Percentiles rank a stretch among this genome's conserved stretches.
These are phyloP conservation scores for Epichloe elymi DNA, from an alignment of 2,329 filamentous ascomycete genomes.

Conservation along the genomic window DNA sequence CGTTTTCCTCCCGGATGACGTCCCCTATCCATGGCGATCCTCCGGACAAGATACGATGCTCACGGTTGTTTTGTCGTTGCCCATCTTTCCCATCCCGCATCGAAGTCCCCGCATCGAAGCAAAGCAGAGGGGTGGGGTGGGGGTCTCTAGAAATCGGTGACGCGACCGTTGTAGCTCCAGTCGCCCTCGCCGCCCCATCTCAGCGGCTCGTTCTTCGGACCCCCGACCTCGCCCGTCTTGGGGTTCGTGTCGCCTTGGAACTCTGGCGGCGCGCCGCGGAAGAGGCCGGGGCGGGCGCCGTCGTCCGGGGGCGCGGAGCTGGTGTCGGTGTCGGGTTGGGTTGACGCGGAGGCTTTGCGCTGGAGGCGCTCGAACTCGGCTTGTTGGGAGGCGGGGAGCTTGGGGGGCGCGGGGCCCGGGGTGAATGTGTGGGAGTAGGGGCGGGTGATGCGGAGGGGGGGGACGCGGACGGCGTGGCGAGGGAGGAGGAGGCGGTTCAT, in stretches of 20 bases:
- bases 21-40: no score
- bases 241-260: slow-evolving; percentile 90
- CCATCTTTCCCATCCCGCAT: not conserved
- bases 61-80: no score
- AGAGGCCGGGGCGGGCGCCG: slow-evolving; percentile 41
- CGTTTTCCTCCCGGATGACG: no score
- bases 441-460: not conserved
- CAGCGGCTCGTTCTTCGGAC: slow-evolving; percentile 92
- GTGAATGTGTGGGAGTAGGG: slow-evolving; percentile 27
- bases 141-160: slow-evolving; percentile 63
- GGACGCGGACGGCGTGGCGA: not conserved
- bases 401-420: slow-evolving; percentile 59
- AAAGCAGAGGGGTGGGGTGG: no score
- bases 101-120: no score
- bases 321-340: slow-evolving; percentile 10
- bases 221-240: slow-evolving; percentile 87
- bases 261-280: slow-evolving; percentile 70
- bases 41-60: no score
- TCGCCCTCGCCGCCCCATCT: slow-evolving; percentile 65
- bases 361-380: slow-evolving; percentile 84
- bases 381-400: slow-evolving; percentile 78
- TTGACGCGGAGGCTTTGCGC: slow-evolving; percentile 37
- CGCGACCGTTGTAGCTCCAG: slow-evolving; percentile 91
- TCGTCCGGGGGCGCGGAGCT: slow-evolving; percentile 4
- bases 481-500: slow-evolving; percentile 5